Evolutionary conservation across 2,329 filamentous ascomycete genomes (phyloP), one percentile per base, ranked within the genome.

Genomic region (Chaetomiaceae sp.): DNA sequence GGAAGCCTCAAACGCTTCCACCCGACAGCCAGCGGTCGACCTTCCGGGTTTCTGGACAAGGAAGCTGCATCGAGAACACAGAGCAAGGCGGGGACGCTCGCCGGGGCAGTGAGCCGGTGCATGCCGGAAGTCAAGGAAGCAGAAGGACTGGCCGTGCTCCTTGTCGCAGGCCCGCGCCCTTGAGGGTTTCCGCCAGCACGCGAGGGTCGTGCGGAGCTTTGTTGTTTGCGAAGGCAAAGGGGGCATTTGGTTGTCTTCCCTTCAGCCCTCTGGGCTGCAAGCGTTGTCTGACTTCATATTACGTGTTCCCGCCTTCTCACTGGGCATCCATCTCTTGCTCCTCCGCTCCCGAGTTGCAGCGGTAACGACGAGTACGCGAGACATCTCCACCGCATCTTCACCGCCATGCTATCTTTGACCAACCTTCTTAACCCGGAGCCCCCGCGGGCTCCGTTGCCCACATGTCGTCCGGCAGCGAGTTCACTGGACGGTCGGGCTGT

Each of bases 361-460:
- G 36, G 44, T 22, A 44, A 27, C 69, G 60, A 54, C 71, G 65
- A 63, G 71, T 72, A 61, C 72, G 63, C 62, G 52, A 67, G 62
- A 65, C 64, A 67, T 60, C 50, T 53, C 53, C 60, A 61, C 44
- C 27, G 29, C 33, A 20, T 26, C 44, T 27, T 55, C 49, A 50
- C 54, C 50, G 47, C 43, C 59, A 86, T 86, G 82, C 64, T 83
- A 50, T 79, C 82, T 38, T 72, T 86, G 54, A 71, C 78, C 30
- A 81, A 78, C 54, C 72, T 86, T 58, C 75, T 86, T 60, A 86
- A 86, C 61, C 82, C 82, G 56, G 65, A 68, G 53, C 60, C 64
- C 44, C 56, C 60, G 41, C 54, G 69, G 63, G 60, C 64, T 55
- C 65, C 62, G 62, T 66, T 60, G 59, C 50, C 54, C 17, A 37